Evolutionary conservation across 345 rosid genomes (phyloP).

Genomic region (Jatropha curcas): DNA sequence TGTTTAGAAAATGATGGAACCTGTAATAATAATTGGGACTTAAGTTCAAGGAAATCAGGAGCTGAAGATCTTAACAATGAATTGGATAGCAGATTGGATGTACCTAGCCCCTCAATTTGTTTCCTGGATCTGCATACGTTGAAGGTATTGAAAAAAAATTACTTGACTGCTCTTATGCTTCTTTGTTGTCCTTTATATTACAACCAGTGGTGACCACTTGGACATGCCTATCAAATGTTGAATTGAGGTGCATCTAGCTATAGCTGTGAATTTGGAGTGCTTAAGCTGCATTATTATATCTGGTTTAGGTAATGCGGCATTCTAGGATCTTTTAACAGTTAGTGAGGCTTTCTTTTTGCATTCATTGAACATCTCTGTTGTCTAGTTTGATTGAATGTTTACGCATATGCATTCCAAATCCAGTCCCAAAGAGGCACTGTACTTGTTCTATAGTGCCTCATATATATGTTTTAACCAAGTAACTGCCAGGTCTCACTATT

Average conservation of each 20-base stretch:
- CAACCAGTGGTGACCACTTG: not conserved
- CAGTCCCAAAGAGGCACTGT: not conserved
- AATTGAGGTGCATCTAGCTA: not conserved
- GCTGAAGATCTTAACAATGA: slow-evolving; percentile 40
- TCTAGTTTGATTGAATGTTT: not conserved
- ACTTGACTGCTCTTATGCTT: not conserved
- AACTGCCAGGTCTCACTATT: not conserved
- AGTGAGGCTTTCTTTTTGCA: not conserved
- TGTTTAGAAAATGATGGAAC: slow-evolving; percentile 32
- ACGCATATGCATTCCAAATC: not conserved
- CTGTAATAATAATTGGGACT: slow-evolving; percentile 23
- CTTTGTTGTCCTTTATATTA: not conserved
- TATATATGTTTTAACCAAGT: not conserved
- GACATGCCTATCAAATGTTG: not conserved
- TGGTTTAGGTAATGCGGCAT: not conserved
- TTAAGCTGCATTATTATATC: not conserved
- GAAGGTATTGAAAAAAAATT: slow-evolving; percentile 46
- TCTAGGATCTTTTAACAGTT: not conserved
- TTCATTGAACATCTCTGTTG: not conserved
- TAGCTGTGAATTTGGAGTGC: not conserved
- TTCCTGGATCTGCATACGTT: slow-evolving; percentile 76
- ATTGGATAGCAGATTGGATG: slow-evolving; percentile 48
- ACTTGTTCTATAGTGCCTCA: not conserved
- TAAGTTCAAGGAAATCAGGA: slow-evolving; percentile 25
- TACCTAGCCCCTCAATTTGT: slow-evolving; percentile 76